These are phyloP conservation scores for Aspergillus ibericus DNA, from an alignment of 2,329 filamentous ascomycete species.

Conservation along the genomic window DNA sequence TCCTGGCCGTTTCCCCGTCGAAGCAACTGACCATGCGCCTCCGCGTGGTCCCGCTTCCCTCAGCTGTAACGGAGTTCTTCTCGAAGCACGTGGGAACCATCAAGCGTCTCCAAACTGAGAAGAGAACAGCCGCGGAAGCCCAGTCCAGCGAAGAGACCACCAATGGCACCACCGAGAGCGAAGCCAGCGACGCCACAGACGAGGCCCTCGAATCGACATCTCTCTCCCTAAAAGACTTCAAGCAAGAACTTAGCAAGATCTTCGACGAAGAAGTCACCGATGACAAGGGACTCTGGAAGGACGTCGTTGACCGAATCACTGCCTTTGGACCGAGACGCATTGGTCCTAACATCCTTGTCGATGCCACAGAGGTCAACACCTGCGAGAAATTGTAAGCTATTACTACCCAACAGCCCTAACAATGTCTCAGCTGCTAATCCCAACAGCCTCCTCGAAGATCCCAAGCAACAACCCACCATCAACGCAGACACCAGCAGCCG, in stretches of 20 bases:
- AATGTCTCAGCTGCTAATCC: conserved; percentile 7
- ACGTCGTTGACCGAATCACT: conserved; percentile 75
- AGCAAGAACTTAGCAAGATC: conserved; percentile 62
- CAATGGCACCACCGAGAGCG: conserved; percentile 41
- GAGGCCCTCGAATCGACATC: conserved; percentile 61
- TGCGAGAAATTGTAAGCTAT: conserved; percentile 68
- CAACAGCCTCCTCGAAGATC: conserved; percentile 40
- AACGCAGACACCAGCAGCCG: conserved; percentile 25
- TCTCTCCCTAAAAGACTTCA: conserved; percentile 74
- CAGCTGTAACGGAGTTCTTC: conserved; percentile 79
- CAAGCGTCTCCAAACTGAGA: conserved; percentile 74
- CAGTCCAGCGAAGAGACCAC: conserved; percentile 37
- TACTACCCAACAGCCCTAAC: background rate
- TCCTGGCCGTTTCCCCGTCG: conserved; percentile 73
- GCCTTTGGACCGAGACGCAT: conserved; percentile 83
- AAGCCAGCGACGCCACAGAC: conserved; percentile 51
- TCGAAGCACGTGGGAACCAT: conserved; percentile 76
- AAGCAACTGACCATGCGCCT: conserved; percentile 80
- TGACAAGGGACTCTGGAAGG: conserved; percentile 74
- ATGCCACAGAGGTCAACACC: conserved; percentile 70
- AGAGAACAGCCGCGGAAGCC: conserved; percentile 53
- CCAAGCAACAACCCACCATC: conserved; percentile 30
- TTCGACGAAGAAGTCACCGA: conserved; percentile 72
- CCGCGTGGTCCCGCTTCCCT: conserved; percentile 74
- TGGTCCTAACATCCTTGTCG: conserved; percentile 87